phyloP scores from a whole-genome alignment of 352 stramenopile genomes.

The Peronosclerospora sorghi region DNA sequence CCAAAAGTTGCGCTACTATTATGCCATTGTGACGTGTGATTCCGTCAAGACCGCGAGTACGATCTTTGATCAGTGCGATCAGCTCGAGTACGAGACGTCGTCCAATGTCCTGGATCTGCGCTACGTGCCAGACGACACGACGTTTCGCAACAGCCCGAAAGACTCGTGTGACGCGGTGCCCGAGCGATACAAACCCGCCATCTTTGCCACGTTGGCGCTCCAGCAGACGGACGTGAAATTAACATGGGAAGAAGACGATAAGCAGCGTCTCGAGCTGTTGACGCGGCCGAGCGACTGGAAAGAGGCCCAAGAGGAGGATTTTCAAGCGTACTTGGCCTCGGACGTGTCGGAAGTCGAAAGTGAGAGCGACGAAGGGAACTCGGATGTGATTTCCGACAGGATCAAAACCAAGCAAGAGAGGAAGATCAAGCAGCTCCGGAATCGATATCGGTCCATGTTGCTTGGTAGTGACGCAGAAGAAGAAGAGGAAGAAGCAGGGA shows the following conservation, averaged over 20 bases:
- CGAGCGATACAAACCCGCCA: slow-evolving; percentile 89
- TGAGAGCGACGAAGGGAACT: slow-evolving; percentile 29
- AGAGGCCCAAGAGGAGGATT: slow-evolving; percentile 85
- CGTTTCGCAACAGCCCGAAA: slow-evolving; percentile 84
- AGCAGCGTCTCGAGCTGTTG: slow-evolving; percentile 80
- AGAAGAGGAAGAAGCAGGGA: slow-evolving; percentile 17
- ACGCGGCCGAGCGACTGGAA: slow-evolving; percentile 71
- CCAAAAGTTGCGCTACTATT: slow-evolving; percentile 97
- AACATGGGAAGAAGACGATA: slow-evolving; percentile 93
- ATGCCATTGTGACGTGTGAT: slow-evolving; percentile 92
- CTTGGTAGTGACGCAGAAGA: slow-evolving; percentile 52
- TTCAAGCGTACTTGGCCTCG: slow-evolving; percentile 90
- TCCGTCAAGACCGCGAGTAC: slow-evolving; percentile 83
- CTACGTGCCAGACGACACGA: slow-evolving; percentile 88
- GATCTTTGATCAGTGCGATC: slow-evolving; percentile 94
- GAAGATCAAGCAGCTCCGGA: slow-evolving; percentile 74
- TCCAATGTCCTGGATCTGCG: slow-evolving; percentile 91
- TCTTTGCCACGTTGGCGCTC: slow-evolving; percentile 90
- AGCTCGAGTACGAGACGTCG: slow-evolving; percentile 96
- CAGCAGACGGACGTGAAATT: slow-evolving; percentile 89
- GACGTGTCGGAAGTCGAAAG: slow-evolving; percentile 48
- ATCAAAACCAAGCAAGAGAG: slow-evolving; percentile 45
- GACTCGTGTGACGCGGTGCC: slow-evolving; percentile 74
- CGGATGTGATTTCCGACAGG: slow-evolving; percentile 24
- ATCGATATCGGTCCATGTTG: slow-evolving; percentile 70